Evolutionary conservation across 2,329 filamentous ascomycete species (phyloP).

Genomic region (Colletotrichum graminicola): DNA sequence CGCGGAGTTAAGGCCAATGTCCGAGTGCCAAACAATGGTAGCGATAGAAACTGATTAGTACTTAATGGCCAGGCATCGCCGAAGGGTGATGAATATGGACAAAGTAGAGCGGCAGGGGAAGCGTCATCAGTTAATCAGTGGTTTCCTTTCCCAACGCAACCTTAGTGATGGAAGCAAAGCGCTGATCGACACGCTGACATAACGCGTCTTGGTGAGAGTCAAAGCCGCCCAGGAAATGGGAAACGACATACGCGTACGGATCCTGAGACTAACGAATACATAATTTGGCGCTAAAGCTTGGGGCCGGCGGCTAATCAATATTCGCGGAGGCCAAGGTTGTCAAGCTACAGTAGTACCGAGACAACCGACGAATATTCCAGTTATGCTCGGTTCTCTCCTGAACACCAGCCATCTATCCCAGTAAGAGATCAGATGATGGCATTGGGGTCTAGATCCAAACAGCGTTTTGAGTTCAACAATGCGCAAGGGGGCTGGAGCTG

Average conservation of each 20-base stretch:
- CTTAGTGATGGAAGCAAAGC: neutral
- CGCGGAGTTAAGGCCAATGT: neutral
- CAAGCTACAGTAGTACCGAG: constrained; percentile 25
- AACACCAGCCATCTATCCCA: neutral
- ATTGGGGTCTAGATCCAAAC: neutral
- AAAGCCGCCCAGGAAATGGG: neutral
- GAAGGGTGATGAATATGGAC: no score
- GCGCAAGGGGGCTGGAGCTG: constrained; percentile 21
- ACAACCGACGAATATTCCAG: constrained; percentile 14
- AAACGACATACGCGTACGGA: neutral
- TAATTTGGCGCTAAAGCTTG: neutral
- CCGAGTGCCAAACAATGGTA: neutral
- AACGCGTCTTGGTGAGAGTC: neutral
- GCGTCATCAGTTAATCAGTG: neutral
- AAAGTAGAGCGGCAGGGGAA: neutral
- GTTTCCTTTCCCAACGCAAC: neutral
- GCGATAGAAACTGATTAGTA: neutral
- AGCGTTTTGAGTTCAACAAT: constrained; percentile 15
- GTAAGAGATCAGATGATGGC: neutral
- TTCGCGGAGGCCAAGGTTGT: neutral
- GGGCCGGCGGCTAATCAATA: neutral
- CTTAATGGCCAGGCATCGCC: neutral
- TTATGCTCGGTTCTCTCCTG: neutral
- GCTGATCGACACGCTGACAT: neutral
- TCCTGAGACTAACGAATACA: neutral